phyloP scores from a whole-genome alignment of 305 asterid genomes.

The Vinca major region DNA sequence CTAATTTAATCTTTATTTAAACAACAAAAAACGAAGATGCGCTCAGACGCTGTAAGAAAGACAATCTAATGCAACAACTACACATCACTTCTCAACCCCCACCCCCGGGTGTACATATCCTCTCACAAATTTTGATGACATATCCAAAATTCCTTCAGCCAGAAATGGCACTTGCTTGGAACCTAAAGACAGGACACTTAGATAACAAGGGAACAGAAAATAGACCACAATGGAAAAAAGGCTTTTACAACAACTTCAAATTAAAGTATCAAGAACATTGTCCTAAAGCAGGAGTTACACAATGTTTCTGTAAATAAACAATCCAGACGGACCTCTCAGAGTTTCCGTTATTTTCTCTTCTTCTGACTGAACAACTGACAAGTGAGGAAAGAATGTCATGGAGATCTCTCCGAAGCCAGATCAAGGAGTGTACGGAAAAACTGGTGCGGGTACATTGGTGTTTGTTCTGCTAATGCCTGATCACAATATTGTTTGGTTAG shows the following conservation, averaged over 20 bases:
- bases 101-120: neutral
- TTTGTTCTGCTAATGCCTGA: constrained; percentile 74
- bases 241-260: neutral
- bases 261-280: neutral
- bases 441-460: constrained; percentile 71
- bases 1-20: too few relatives aligned
- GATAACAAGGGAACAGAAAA: neutral
- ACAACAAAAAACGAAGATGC: too few relatives aligned
- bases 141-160: neutral
- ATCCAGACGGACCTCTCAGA: too few relatives aligned
- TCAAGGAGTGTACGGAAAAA: constrained; percentile 76
- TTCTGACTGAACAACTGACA: neutral
- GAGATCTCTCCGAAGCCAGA: constrained; percentile 47
- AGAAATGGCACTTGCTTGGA: neutral
- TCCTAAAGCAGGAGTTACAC: too few relatives aligned
- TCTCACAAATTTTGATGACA: neutral
- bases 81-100: too few relatives aligned
- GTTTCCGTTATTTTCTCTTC: neutral
- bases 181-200: too few relatives aligned
- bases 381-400: neutral
- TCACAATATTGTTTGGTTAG: constrained; percentile 11
- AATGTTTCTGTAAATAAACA: neutral
- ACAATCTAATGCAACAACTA: neutral
- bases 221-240: neutral
- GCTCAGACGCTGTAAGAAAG: neutral